Evolutionary conservation across 2,329 filamentous ascomycete species (phyloP).

Genomic region (Colletotrichum eleusines): DNA sequence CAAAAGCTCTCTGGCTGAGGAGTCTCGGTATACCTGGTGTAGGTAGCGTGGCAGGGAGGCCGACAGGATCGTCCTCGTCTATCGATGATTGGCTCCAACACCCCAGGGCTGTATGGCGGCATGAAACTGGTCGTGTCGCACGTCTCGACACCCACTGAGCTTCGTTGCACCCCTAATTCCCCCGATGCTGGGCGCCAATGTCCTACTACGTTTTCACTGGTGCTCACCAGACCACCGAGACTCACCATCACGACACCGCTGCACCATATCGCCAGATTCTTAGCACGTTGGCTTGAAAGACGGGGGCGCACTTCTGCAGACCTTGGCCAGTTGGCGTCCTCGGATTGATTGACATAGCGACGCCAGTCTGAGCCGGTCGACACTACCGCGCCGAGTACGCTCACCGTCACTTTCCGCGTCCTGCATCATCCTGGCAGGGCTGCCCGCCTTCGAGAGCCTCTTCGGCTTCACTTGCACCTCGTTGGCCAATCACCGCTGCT

Average conservation of each 20-base stretch:
- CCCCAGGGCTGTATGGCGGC: conserved; percentile 23
- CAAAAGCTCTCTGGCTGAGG: conserved; percentile 5
- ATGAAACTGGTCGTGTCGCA: conserved; percentile 43
- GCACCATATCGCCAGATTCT: conserved; percentile 12
- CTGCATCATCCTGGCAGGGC: conserved; percentile 35
- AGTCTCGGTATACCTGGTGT: conserved; percentile 4
- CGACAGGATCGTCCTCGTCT: conserved; percentile 17
- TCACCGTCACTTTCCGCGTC: conserved; percentile 32
- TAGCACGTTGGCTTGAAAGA: conserved; percentile 2
- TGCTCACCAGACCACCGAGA: conserved; percentile 8
- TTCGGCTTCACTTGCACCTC: neutral
- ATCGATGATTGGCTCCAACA: conserved; percentile 29
- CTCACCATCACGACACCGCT: conserved; percentile 14
- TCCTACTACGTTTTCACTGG: neutral
- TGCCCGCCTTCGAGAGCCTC: conserved; percentile 22
- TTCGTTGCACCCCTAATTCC: conserved; percentile 32
- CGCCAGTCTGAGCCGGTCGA: conserved; percentile 6
- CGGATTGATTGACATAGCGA: conserved; percentile 34
- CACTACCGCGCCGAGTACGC: conserved; percentile 17
- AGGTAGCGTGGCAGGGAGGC: conserved; percentile 1
- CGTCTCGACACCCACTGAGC: conserved; percentile 40
- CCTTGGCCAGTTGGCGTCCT: conserved; percentile 28
- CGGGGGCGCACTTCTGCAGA: conserved; percentile 7
- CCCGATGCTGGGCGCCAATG: conserved; percentile 31
- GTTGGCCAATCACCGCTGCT: conserved; percentile 20